Evolutionary conservation across 2,329 filamentous ascomycete species (phyloP).

Genomic region (Pseudocercospora ulei): DNA sequence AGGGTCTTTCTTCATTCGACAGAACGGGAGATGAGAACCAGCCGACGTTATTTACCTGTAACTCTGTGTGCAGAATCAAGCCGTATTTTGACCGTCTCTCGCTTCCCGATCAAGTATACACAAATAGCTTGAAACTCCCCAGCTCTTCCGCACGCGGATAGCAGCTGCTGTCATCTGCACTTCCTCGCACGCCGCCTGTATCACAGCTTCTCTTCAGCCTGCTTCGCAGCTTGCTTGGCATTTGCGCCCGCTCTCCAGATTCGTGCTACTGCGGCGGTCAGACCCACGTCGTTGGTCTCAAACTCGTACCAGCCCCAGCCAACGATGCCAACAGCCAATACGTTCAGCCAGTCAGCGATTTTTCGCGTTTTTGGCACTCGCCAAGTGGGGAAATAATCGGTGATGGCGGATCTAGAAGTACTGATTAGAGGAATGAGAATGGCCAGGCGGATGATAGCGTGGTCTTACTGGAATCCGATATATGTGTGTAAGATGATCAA

Average conservation of each 20-base stretch:
- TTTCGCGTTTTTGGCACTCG: slow-evolving; percentile 59
- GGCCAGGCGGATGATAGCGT: too few relatives aligned
- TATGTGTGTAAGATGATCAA: slow-evolving; percentile 84
- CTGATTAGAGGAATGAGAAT: neutral
- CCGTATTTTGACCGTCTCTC: too few relatives aligned
- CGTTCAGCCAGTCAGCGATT: slow-evolving; percentile 66
- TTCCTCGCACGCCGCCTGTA: neutral
- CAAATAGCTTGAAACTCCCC: slow-evolving; percentile 1
- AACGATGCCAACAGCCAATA: slow-evolving; percentile 65
- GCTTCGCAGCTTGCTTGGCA: slow-evolving; percentile 19
- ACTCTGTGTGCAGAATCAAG: too few relatives aligned
- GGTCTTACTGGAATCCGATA: slow-evolving; percentile 76
- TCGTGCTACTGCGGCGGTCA: slow-evolving; percentile 80
- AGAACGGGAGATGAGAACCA: too few relatives aligned
- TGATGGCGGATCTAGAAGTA: slow-evolving; percentile 54
- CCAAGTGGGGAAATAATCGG: slow-evolving; percentile 77
- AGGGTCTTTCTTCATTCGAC: too few relatives aligned
- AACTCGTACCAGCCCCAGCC: slow-evolving; percentile 93
- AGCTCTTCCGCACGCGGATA: neutral
- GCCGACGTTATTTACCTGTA: too few relatives aligned
- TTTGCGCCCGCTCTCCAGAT: slow-evolving; percentile 63
- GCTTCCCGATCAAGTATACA: slow-evolving; percentile 5
- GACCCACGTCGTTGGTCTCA: slow-evolving; percentile 93
- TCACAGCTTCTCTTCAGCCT: slow-evolving; percentile 16
- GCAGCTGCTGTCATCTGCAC: neutral